Evolutionary conservation across 768 basidiomycete genomes (phyloP), one percentile per base, ranked within the genome.

Genomic region (Podaxis sp.): DNA sequence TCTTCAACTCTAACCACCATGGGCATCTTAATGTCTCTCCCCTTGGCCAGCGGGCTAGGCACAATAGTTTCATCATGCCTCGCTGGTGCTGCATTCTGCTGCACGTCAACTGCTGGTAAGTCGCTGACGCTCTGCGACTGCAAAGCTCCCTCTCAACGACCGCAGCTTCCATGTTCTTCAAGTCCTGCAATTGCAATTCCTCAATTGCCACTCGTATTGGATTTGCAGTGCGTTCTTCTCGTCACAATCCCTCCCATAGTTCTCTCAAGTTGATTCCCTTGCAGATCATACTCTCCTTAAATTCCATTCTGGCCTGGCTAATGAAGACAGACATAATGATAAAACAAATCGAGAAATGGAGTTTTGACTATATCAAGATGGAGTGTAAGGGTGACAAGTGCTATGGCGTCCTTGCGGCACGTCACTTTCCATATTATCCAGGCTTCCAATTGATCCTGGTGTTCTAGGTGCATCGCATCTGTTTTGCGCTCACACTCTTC

Each of bases 151-250:
- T 57, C 66, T 37, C 50, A 52, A n/a, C 33, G 6, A 17, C 28
- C 67, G 69, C 76, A 88, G 95, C 96, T 3, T 95, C 93, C 38
- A 95, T 96, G 86, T 93, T 97, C 79, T 95, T 89, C 84, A 98
- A 97, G 81, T 95, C 92, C 36, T 99, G 96, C 76, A 99, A 99
- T 73, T 99, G 97, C 78, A 98, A 99, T 73, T 96, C 95, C 8
- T 96, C 95, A 0, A 98, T 99, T 68, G 97, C 97, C 0, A 98
- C 96, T 49, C 89, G 96, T 70, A 89, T 98, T 62, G 96, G 96
- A 37, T 74, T 56, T 57, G 54, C 36, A 10, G 24, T 20, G 36
- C 2, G 20, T 26, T 40, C 44, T 17, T 17, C 40, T 22, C 38
- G 33, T 15, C 46, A 56, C 10, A 38, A 11, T 28, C 1, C 36